Base-by-base conservation (phyloP, 768 basidiomycete species). In the Macrolepiota dolichaula region DNA sequence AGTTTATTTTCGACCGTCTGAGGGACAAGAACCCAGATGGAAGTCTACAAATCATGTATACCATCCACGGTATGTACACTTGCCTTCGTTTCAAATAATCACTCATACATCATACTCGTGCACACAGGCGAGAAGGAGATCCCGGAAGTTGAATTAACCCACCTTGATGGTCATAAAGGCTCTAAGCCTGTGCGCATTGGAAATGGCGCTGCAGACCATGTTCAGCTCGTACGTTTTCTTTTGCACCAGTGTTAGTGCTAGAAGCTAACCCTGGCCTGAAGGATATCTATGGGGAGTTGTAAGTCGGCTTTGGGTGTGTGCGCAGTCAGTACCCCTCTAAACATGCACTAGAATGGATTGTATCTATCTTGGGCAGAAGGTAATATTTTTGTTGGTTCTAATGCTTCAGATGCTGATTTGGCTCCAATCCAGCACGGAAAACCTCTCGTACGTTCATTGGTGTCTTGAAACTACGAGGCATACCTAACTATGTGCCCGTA, bases 221-320 rank as follows among this genome's bases (percentile, higher is more conserved):
- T 97, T 10, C 96, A 98, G 69, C 75, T 96, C 67, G 93, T 92
- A 61, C 42, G 76, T 67, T n/a, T 32, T 22, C 15, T 19, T 10
- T 15, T 25, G 24, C 50, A 12, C 15, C 40, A 17, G 51, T 3
- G 9, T 38, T 12, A 47, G 29, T 37, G 5, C 1, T 24, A 64
- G 40, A 29, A 54, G 60, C n/a, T 54, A 47, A 59, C 35, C 44
- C n/a, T 51, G 11, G 19, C 22, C 35, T 1, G 42, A 44, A 94
- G 93, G 96, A 99, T 71, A 98, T 99, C 58, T 98, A 98, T 65
- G 96, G 96, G 35, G 96, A 97, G 76, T 73, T 95, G 92, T 92
- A 71, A 66, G 83, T 65, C 59, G 19, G 59, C 6, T 35, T n/a
- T 52, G 55, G 29, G 51, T 27, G 35, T 44, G 0, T 0, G 55